Base-by-base conservation (phyloP, 768 basidiomycete species). In the Crucibulum laeve region DNA sequence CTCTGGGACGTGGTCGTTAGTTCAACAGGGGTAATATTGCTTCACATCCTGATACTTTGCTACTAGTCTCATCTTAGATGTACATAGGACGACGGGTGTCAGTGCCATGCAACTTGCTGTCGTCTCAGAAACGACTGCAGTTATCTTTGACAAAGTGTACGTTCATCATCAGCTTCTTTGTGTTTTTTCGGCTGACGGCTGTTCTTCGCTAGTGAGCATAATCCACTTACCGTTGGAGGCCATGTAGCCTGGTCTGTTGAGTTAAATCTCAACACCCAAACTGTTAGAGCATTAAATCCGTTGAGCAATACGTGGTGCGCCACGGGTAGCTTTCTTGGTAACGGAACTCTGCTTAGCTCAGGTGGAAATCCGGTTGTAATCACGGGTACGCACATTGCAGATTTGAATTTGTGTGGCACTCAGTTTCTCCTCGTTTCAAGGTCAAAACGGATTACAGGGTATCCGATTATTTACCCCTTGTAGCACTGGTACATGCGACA, bases 221-320 rank as follows among this genome's bases (percentile, higher is more conserved):
- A 37, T 19, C 3, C 35, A 14, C 35, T 37, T 18, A 37, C 35
- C 19, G 35, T 37, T 37, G 18, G 4, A 10, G 18, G 35, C 11
- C 35, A 37, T 21, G 18, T 37, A 10, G 35, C 35, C 10, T 37
- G 35, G 35, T 14, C 35, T n/a, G 13, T 21, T 37, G 35, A 37
- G 35, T 18, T 37, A 15, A 37, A 37, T 21, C 35, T 70, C 17
- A 45, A 53, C 39, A 65, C 63, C 4, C 55, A 63, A 32, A 49
- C 43, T 17, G 50, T 54, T 11, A 57, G 60, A 17, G 52, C 61
- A 3, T 39, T 62, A 15, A 56, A 60, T 34, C 45, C 61, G 17
- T 32, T 56, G 13, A 58, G 54, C 33, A 53, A 67, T 42, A 53
- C 57, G 11, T 67, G 60, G 52, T 67, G 64, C 46, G 65, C 61